phyloP scores from a whole-genome alignment of 1,284 basidiomycete genomes.

The Tylopilus sp. region DNA sequence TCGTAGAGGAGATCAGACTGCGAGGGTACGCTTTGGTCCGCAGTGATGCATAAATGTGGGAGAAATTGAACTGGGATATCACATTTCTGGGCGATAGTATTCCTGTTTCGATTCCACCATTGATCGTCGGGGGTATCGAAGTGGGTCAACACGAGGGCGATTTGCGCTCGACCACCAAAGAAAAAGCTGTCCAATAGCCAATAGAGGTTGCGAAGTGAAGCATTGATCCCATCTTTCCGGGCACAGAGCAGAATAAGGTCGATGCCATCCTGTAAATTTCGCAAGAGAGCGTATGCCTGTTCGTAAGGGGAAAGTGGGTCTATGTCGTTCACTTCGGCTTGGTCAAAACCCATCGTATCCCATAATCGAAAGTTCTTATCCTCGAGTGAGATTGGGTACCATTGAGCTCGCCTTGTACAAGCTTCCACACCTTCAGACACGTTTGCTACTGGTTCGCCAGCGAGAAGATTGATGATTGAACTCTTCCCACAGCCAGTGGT shows the following conservation, averaged over 20 bases:
- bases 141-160: slow-evolving; percentile 40
- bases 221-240: slow-evolving; percentile 25
- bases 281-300: slow-evolving; percentile 28
- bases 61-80: slow-evolving; percentile 18
- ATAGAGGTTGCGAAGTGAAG: slow-evolving; percentile 29
- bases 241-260: slow-evolving; percentile 29
- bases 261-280: slow-evolving; percentile 25
- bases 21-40: slow-evolving; percentile 3
- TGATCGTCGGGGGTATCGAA: slow-evolving; percentile 27
- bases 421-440: slow-evolving; percentile 26
- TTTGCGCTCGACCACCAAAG: slow-evolving; percentile 29
- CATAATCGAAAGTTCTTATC: slow-evolving; percentile 31
- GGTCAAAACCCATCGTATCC: slow-evolving; percentile 33
- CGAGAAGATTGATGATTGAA: slow-evolving; percentile 31
- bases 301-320: slow-evolving; percentile 28
- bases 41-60: slow-evolving; percentile 29
- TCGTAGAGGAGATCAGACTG: neutral
- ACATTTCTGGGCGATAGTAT: slow-evolving; percentile 20
- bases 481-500: slow-evolving; percentile 31
- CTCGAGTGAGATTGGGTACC: slow-evolving; percentile 25
- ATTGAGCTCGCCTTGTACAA: slow-evolving; percentile 30
- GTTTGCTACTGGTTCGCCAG: slow-evolving; percentile 17
- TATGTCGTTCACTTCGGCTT: slow-evolving; percentile 16
- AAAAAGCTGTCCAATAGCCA: slow-evolving; percentile 29
- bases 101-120: slow-evolving; percentile 30